Base-by-base conservation (phyloP, 1,284 basidiomycete species). In the Wolfiporia cocos region DNA sequence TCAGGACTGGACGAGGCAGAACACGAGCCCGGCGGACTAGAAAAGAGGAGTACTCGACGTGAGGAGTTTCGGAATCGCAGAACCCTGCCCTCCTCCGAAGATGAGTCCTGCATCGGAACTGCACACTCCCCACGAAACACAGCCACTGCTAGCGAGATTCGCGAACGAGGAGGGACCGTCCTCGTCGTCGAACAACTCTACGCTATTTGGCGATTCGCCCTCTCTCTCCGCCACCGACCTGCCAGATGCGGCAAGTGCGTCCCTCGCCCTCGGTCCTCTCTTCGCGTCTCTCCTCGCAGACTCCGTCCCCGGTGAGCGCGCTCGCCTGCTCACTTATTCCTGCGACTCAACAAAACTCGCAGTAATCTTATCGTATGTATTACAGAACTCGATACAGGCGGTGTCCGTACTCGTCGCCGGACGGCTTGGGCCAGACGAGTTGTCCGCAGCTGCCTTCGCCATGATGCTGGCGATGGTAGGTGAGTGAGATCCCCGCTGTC, bases 401-500 rank as follows among this genome's bases (percentile, higher is more conserved):
- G 63, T 69, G 17, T 74, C 81, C 20, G 69, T 86, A 32, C 53
- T 82, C 28, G 69, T 87, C 49, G 71, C 72, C 3, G 82, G 81
- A 11, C 73, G 74, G 11, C 68, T 86, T 3, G 84, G 85, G 4
- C 74, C 81, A 12, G 68, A 81, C 50, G 77, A 82, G 52, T 66
- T 87, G 3, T 84, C 81, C 1, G 77, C 75, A 1, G 71, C 82
- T 5, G 84, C 85, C 29, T 84, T 87, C 52, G 74, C 80, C 20
- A 64, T 83, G 53, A 86, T 86, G 83, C 62, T 87, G 49, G 83
- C 83, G 14, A 83, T 79, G 58, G 83, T 86, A 23, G 80, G 83
- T 74, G 59, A 76, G 81, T 80, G 56, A 7, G 3, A 28, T 11
- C n/a, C 15, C 21, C 2, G 31, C 26, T 28, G 26, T 7, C 26